Percentiles rank a stretch among this genome's conserved stretches.
Evolutionary conservation across 164 flowering plant genomes (phyloP).

Genomic region (Dillenia turbinata): DNA sequence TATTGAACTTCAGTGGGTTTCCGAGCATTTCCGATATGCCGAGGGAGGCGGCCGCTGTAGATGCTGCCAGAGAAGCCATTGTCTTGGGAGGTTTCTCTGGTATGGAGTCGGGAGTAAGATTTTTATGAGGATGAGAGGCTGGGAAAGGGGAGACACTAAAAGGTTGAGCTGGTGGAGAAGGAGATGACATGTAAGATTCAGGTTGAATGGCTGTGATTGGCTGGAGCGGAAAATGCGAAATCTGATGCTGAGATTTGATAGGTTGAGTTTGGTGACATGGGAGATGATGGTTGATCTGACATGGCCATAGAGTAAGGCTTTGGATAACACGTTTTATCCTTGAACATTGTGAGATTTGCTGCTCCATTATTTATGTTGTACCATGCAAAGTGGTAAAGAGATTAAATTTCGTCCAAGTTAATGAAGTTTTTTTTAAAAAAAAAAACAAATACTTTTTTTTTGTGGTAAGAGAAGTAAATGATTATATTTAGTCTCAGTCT

Average conservation of each 20-base stretch:
- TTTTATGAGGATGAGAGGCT: neutral
- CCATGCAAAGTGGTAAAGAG: too few species aligned
- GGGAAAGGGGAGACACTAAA: slow-evolving; percentile 29
- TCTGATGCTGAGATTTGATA: slow-evolving; percentile 37
- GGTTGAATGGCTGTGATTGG: slow-evolving; percentile 32
- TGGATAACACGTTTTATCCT: slow-evolving; percentile 29
- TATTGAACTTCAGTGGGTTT: slow-evolving; percentile 43
- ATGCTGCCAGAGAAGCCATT: slow-evolving; percentile 80
- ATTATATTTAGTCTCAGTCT: too few species aligned
- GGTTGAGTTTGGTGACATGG: slow-evolving; percentile 35
- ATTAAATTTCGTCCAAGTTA: too few species aligned
- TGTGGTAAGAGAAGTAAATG: too few species aligned
- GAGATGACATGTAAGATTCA: slow-evolving; percentile 46
- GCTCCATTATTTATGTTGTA: neutral
- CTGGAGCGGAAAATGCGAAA: slow-evolving; percentile 22
- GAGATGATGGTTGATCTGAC: slow-evolving; percentile 20
- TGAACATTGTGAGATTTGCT: neutral
- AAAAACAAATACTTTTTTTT: too few species aligned
- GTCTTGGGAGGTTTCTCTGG: neutral
- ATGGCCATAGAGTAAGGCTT: neutral
- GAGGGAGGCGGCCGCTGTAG: slow-evolving; percentile 55
- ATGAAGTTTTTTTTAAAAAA: too few species aligned
- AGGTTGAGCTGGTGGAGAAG: slow-evolving; percentile 56
- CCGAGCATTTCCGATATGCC: slow-evolving; percentile 78
- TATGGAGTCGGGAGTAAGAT: neutral